phyloP scores from a whole-genome alignment of 768 basidiomycete genomes.

The Gautieria morchelliformis region DNA sequence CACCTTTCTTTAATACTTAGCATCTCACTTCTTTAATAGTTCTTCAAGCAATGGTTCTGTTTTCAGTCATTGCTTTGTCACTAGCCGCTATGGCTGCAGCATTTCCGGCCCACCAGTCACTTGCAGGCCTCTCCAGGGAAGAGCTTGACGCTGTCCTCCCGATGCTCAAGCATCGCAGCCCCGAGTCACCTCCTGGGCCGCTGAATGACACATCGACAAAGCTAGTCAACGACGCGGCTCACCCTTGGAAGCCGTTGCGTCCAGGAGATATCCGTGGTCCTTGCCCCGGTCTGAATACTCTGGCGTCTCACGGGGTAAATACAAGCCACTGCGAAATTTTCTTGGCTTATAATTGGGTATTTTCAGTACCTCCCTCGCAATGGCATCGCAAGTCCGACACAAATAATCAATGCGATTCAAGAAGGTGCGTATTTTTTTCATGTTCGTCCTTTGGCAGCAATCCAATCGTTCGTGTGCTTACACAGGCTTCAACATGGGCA shows the following conservation, averaged over 20 bases:
- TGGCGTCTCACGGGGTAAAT: conserved; percentile 6
- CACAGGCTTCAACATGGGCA: conserved; percentile 9
- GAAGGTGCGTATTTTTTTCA: neutral
- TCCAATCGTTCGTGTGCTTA: neutral
- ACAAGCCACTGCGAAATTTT: neutral
- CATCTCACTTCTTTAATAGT: too few species aligned
- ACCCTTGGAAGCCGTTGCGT: neutral
- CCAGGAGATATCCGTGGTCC: conserved; percentile 1
- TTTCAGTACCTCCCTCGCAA: neutral
- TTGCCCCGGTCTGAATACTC: conserved; percentile 9
- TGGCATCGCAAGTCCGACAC: conserved; percentile 5
- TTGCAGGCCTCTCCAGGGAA: neutral
- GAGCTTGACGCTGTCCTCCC: neutral
- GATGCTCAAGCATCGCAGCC: neutral
- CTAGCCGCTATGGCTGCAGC: too few species aligned
- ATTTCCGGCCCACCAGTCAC: too few species aligned
- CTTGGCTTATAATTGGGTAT: neutral
- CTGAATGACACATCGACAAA: too few species aligned
- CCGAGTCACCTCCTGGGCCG: too few species aligned
- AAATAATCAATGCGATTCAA: conserved; percentile 3
- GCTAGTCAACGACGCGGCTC: conserved; percentile 4
- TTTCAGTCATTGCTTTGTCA: too few species aligned
- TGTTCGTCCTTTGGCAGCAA: neutral
- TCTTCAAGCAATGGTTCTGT: too few species aligned
- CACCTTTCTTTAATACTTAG: too few species aligned